Evolutionary conservation across 2,329 filamentous ascomycete genomes (phyloP), one percentile per base, ranked within the genome.

Genomic region (Amesomyces nigricolor): DNA sequence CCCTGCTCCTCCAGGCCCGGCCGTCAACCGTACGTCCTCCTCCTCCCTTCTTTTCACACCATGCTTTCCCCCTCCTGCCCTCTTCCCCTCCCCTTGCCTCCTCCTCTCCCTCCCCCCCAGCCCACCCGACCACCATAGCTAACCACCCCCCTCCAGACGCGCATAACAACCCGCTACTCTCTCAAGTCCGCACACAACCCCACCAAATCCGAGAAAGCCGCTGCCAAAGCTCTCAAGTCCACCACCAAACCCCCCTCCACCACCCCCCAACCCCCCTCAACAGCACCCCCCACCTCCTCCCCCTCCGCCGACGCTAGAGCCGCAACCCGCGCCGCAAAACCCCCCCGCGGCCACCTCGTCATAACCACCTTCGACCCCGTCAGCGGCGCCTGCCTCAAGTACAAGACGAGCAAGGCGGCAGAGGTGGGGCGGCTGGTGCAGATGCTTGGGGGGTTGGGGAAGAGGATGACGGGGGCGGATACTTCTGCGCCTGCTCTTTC

Each of bases 161-260:
- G 85, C 67, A 89, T 97, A 75, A 95, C 90, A 63, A 96, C 91
- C 61, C 91, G 88, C 78, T 99, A 97, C 82, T 86, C 83, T 69
- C 84, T 92, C 69, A 74, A 77, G 35, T 75, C 78, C 40, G 68
- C 71, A 39, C 69, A 67, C 35, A 63, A 65, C 16, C 61, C 66
- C 51, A 54, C 67, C 51, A 66, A 68, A 47, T 48, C 64, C 58
- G 59, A n/a, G 30, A 9, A 13, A 7, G 32, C 11, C 32, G 32
- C 32, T 7, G 32, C 32, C 8, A 35, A 35, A 13, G 11, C 8
- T 6, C 6, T 6, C 63, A 55, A 63, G 63, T 22, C 58, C 43
- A 44, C 51, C 10, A 61, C 62, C 45, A 61, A 59, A 26, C 22
- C 58, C 46, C 32, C 51, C 63, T 39, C 62, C 47, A 62, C 17